Conservation (phyloP, 139 green algal genomes). For the Coelastrella sp. region DNA sequence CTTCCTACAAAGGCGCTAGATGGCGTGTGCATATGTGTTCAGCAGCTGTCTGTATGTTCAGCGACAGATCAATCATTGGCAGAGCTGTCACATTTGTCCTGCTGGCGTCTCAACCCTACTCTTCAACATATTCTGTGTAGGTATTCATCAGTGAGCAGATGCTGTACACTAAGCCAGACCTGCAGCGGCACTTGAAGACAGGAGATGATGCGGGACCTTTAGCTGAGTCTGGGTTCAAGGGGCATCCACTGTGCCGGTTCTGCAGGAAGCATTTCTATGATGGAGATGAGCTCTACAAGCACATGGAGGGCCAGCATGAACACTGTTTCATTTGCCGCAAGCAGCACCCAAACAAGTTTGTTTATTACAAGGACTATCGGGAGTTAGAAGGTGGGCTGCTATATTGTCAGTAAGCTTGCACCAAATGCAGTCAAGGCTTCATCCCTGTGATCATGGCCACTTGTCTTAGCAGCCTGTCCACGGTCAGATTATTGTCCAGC, state of each 20-base stretch:
- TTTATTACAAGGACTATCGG: constrained; percentile 93
- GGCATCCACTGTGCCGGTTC: constrained; percentile 78
- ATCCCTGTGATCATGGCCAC: neutral
- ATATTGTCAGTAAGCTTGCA: neutral
- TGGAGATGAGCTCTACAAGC: constrained; percentile 89
- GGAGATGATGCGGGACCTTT: constrained; percentile 85
- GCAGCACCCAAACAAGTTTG: constrained; percentile 75
- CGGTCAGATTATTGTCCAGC: no score
- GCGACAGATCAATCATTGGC: no score
- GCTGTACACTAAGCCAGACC: constrained; percentile 83
- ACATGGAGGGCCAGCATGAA: constrained; percentile 93
- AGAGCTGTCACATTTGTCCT: no score
- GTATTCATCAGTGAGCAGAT: constrained; percentile 94
- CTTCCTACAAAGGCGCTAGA: no score
- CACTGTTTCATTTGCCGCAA: constrained; percentile 91
- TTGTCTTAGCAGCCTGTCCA: no score
- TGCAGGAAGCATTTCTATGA: constrained; percentile 87
- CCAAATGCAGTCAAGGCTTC: neutral
- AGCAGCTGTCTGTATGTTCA: no score
- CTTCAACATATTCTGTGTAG: constrained; percentile 52
- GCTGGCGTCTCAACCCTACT: no score
- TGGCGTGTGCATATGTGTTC: no score
- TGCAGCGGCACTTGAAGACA: constrained; percentile 82
- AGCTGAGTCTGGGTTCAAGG: constrained; percentile 90
- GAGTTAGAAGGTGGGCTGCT: constrained; percentile 77